Conservation (phyloP, 2,329 filamentous ascomycete species). For the Penicillium nordicum region DNA sequence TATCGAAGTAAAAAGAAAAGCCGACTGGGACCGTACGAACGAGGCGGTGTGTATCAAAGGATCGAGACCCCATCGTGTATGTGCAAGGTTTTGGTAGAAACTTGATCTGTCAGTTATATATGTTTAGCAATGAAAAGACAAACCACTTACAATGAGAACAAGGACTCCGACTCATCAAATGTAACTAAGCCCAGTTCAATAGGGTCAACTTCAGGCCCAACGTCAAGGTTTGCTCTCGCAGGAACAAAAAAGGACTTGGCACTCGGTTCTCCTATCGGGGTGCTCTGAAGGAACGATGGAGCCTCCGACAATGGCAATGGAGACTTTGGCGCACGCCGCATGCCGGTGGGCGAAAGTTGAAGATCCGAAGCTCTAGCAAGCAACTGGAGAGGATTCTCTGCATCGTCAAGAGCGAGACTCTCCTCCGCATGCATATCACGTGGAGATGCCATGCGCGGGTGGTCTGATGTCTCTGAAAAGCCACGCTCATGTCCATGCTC, state of each 20-base stretch:
- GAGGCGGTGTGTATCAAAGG: slow-evolving; percentile 61
- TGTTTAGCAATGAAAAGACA: not conserved
- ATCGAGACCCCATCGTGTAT: slow-evolving; percentile 72
- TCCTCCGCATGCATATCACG: slow-evolving; percentile 43
- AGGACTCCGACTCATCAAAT: slow-evolving; percentile 59
- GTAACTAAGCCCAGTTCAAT: slow-evolving; percentile 68
- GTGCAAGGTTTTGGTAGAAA: slow-evolving; percentile 66
- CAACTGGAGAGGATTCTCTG: slow-evolving; percentile 70
- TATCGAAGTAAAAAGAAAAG: slow-evolving; percentile 70
- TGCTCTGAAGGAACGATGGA: slow-evolving; percentile 32
- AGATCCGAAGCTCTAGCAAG: slow-evolving; percentile 70
- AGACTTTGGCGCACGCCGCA: slow-evolving; percentile 20
- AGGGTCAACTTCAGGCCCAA: slow-evolving; percentile 63
- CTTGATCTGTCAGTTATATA: slow-evolving; percentile 37
- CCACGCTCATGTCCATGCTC: slow-evolving; percentile 28
- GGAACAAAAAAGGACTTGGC: slow-evolving; percentile 66
- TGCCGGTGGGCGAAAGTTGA: slow-evolving; percentile 48
- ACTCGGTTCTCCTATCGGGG: slow-evolving; percentile 8
- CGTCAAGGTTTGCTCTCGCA: slow-evolving; percentile 60
- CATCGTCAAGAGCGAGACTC: slow-evolving; percentile 64
- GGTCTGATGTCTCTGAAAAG: slow-evolving; percentile 32
- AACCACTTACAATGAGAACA: slow-evolving; percentile 61
- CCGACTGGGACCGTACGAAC: slow-evolving; percentile 65
- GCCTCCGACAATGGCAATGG: slow-evolving; percentile 33
- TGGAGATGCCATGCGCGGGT: slow-evolving; percentile 21